These are phyloP conservation scores for carrot (Daucus carota) DNA, from an alignment of 129 eudicot species.

Conservation along the genomic window DH1_v3.0 NC_030381.2:23167501-23168000, in stretches of 20 bases:
- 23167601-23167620: not conserved
- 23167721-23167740: too few species aligned
- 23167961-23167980: constrained; percentile 47
- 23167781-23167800: constrained; percentile 17
- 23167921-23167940: not conserved
- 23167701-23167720: not conserved
- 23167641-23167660: not conserved
- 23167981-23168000: constrained; percentile 53
- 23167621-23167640: not conserved
- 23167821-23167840: constrained; percentile 44
- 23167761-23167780: not conserved
- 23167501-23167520: not conserved
- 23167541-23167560: not conserved
- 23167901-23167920: not conserved
- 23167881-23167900: not conserved
- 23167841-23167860: constrained; percentile 34
- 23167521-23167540: not conserved
- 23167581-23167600: not conserved
- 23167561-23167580: not conserved
- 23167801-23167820: constrained; percentile 39
- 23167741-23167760: not conserved
- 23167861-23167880: not conserved
- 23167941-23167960: constrained; percentile 42
- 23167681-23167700: not conserved
- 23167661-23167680: not conserved